phyloP scores from a whole-genome alignment of 805 yeast genomes.

The Starmerella sp. region DNA sequence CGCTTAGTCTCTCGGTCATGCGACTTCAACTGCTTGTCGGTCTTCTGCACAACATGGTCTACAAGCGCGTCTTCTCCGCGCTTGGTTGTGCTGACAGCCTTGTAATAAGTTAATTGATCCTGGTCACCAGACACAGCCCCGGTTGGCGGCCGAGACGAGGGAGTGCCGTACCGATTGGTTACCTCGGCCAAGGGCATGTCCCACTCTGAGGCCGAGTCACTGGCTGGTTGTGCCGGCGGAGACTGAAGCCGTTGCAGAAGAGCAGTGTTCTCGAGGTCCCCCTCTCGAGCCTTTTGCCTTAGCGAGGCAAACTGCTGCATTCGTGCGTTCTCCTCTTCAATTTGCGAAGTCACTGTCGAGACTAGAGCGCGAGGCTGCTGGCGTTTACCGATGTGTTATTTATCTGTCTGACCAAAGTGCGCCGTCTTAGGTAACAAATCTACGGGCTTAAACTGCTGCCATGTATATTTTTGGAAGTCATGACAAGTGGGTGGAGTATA shows the following conservation, averaged over 20 bases:
- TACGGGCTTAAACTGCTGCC: no score
- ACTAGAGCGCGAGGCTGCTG: no score
- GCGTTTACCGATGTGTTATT: background rate
- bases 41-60: constrained; percentile 6
- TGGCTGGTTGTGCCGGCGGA: background rate
- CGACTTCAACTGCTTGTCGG: background rate
- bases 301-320: constrained; percentile 14
- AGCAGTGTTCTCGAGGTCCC: constrained; percentile 3
- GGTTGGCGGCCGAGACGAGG: background rate
- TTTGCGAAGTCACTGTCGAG: background rate
- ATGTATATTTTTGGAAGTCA: no score
- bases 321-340: background rate
- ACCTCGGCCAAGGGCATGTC: background rate
- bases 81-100: constrained; percentile 1
- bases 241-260: background rate
- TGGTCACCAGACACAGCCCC: background rate
- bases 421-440: background rate
- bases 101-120: constrained; percentile 4
- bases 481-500: no score
- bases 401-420: no score
- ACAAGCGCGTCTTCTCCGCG: constrained; percentile 14
- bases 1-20: background rate
- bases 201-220: background rate
- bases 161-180: background rate
- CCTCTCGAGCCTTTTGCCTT: constrained; percentile 10